A percentile compares a stretch with the other conserved stretches of the same genome.
phyloP scores from a whole-genome alignment of 2,329 filamentous ascomycete genomes.

The Berkeleyomyces basicola region DNA sequence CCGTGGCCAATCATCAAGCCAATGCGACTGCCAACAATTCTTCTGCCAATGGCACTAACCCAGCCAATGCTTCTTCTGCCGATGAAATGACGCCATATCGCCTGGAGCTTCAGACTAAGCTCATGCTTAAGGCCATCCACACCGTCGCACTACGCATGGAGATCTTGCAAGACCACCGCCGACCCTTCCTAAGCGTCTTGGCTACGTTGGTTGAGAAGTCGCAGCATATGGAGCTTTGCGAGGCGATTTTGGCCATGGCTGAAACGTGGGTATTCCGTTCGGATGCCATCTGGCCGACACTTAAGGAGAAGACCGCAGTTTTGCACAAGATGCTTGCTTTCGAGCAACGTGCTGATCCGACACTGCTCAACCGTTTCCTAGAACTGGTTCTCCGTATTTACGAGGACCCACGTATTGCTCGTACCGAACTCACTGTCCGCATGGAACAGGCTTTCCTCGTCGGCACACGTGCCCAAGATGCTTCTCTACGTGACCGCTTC shows the following conservation, averaged over 20 bases:
- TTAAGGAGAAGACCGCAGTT: conserved; percentile 98
- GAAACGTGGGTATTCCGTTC: conserved; percentile 93
- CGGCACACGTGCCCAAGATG: conserved; percentile 78
- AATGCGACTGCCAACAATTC: conserved; percentile 26
- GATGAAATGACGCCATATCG: conserved; percentile 56
- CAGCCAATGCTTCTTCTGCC: not conserved
- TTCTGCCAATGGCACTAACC: conserved; percentile 25
- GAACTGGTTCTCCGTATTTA: conserved; percentile 96
- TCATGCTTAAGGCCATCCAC: conserved; percentile 92
- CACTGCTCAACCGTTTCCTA: conserved; percentile 80
- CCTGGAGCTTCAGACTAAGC: conserved; percentile 69
- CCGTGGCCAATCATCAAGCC: conserved; percentile 36
- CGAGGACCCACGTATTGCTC: conserved; percentile 87
- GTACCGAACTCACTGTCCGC: conserved; percentile 87
- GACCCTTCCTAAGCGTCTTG: conserved; percentile 87
- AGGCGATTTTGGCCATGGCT: conserved; percentile 85
- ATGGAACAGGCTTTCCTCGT: conserved; percentile 98
- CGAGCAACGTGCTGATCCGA: conserved; percentile 66
- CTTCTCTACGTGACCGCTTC: conserved; percentile 93
- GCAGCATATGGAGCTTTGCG: conserved; percentile 67
- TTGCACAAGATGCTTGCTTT: conserved; percentile 98
- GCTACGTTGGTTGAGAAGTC: conserved; percentile 94
- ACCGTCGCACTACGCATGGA: conserved; percentile 87
- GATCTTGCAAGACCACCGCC: conserved; percentile 71
- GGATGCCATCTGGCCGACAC: conserved; percentile 84